Evolutionary conservation across 208 protist species (phyloP), one percentile per base, ranked within the genome.

Genomic region (Trypanosomatidae sp.): DNA sequence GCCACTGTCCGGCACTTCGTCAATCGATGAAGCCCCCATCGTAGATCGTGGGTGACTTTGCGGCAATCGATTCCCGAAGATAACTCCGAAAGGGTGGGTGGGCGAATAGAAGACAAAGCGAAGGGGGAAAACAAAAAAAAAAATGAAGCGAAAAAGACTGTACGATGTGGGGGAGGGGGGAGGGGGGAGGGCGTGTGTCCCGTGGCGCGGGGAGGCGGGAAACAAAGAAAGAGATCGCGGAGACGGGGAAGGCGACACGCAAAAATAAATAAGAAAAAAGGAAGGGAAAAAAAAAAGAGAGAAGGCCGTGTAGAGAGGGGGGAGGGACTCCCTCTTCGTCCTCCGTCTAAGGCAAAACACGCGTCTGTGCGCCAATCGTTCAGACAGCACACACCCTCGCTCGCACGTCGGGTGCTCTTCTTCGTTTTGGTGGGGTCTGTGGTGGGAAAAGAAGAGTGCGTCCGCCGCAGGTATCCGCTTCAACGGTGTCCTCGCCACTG

Each of bases 1-100:
- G 39, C 62, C 66, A 69, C 81, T 89, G 74, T 94, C 86, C 2
- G 90, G 77, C 52, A 77, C 53, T 68, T 88, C 82, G 10, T 60
- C 56, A 50, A 83, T 75, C 39, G 69, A 50, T 1, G 50, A 47
- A 7, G 39, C 33, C 41, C 44, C 44, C 68, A 75, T 69, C 25
- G 46, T 25, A 28, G 47, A 39, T 52, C 22, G 62, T 19, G 25
- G 25, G 19, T 33, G n/a, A 53, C 44, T 10, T 28, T n/a, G 30
- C 43, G 10, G n/a, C 47, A 44, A 19, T 44, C 19, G 36, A 47
- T 47, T 39, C 36, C 28, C 5, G 28, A 59, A 19, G 56, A 47
- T 47, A 56, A 53, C 28, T 4, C 0, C 2, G 30, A 46, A n/a
- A 30, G 7, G 0, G 19, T 53, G 49, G 49, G 49, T 53, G 49